Evolutionary conservation across 2,329 filamentous ascomycete genomes (phyloP).

Genomic region (Alternaria sp.): DNA sequence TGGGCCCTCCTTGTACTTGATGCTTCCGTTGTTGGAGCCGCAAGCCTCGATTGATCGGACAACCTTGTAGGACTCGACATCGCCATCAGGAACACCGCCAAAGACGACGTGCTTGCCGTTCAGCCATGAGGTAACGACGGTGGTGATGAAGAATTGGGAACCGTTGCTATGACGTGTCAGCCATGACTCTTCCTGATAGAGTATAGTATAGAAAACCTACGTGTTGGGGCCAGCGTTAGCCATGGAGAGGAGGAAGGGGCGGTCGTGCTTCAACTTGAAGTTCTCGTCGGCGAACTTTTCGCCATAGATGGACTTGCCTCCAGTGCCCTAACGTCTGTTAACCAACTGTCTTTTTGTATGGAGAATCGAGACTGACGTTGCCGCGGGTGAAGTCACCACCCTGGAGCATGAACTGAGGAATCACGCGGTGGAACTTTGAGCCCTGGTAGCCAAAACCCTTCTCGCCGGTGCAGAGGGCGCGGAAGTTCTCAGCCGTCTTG

Average conservation of each 20-base stretch:
- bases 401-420: constrained; percentile 94
- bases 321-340: constrained; percentile 71
- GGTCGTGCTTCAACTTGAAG: constrained; percentile 77
- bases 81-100: constrained; percentile 70
- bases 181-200: background rate
- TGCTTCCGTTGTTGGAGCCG: constrained; percentile 62
- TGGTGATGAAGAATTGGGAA: constrained; percentile 78
- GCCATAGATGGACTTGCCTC: constrained; percentile 93
- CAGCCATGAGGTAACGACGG: constrained; percentile 72
- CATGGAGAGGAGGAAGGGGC: constrained; percentile 87
- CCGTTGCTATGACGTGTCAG: constrained; percentile 64
- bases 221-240: constrained; percentile 96
- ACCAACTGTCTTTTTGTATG: constrained; percentile 15
- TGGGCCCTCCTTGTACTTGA: constrained; percentile 59
- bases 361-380: constrained; percentile 70
- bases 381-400: constrained; percentile 93
- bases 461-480: constrained; percentile 79
- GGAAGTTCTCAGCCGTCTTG: constrained; percentile 88
- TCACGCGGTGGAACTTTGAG: constrained; percentile 91
- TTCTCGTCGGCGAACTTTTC: constrained; percentile 96
- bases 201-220: constrained; percentile 52
- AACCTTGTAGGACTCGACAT: constrained; percentile 61
- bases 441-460: constrained; percentile 84
- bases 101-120: constrained; percentile 86
- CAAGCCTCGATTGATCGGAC: constrained; percentile 68